Base-by-base conservation (phyloP, 768 basidiomycete genomes). In the Mrakia hoshinonis region DNA sequence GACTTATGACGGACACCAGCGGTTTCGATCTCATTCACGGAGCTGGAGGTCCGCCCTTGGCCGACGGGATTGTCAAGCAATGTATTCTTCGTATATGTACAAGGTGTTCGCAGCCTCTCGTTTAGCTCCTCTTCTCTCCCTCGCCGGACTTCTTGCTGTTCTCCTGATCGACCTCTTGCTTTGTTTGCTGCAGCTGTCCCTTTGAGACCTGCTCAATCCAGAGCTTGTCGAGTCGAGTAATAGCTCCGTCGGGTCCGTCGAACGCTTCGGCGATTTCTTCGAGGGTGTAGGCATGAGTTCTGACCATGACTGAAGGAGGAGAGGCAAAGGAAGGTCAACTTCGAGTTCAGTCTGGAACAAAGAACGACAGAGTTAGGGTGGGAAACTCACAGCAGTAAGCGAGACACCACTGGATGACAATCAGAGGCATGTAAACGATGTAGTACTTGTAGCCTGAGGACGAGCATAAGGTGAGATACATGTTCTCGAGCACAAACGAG, bases 401-500 rank as follows among this genome's bases (percentile, higher is more conserved):
- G 4, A 79, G 68, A 48, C 77, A 51, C 76, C 76, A 80, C 67
- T 80, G 78, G 24, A 80, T 76, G 72, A 79, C 69, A 38, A 80
- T 76, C 31, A 80, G 74, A 47, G 79, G 79, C 76, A 80, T 78
- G 72, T 80, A 80, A 1, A 79, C 80, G 46, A 72, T 70, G 70
- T 79, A 79, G 74, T 80, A 80, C 61, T 78, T 78, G 69, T 77
- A 80, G 2, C 78, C 77, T 76, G 54, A 34, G 24, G 20, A 46
- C 13, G 26, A 34, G 38, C 15, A 43, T 47, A 54, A 39, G 13
- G 54, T 65, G 18, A 66, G 49, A 20, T 36, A 22, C 12, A 13
- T 48, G 52, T 43, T 29, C 18, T 52, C 62, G n/a, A 52, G 69
- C 4, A 55, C 18, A n/a, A 20, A 46, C 1, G 24, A 46, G 64